These are phyloP conservation scores for Ophiocordyceps robertsii DNA, from an alignment of 2,329 filamentous ascomycete species.

Conservation along the genomic window DNA sequence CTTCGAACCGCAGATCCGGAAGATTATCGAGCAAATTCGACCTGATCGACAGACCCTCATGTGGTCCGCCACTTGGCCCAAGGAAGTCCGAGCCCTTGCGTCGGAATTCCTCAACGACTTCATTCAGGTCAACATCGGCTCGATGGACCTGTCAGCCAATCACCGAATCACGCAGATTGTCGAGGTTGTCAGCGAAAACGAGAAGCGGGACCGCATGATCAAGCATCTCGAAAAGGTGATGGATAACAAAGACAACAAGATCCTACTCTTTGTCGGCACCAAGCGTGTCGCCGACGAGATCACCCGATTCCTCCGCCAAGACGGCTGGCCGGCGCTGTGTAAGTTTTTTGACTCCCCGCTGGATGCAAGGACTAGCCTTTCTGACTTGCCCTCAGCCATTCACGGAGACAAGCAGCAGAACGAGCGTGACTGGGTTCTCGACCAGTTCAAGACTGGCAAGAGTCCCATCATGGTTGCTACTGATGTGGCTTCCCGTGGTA, in stretches of 20 bases:
- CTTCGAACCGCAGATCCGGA: slow-evolving; percentile 98
- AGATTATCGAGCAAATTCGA: slow-evolving; percentile 95
- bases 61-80: slow-evolving; percentile 99
- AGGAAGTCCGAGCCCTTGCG: slow-evolving; percentile 89
- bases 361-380: background rate
- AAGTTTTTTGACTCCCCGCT: slow-evolving; percentile 22
- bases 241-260: slow-evolving; percentile 92
- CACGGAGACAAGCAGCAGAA: slow-evolving; percentile 99
- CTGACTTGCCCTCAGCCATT: slow-evolving; percentile 51
- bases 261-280: slow-evolving; percentile 83
- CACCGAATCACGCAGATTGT: slow-evolving; percentile 97
- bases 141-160: slow-evolving; percentile 90
- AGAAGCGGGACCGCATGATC: slow-evolving; percentile 96
- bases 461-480: slow-evolving; percentile 99
- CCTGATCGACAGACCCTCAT: slow-evolving; percentile 98
- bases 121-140: slow-evolving; percentile 98
- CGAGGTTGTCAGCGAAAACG: slow-evolving; percentile 88
- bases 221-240: slow-evolving; percentile 97
- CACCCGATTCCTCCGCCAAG: slow-evolving; percentile 90
- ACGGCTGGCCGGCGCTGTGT: slow-evolving; percentile 96
- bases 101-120: slow-evolving; percentile 87
- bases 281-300: slow-evolving; percentile 98
- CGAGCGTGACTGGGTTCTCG: slow-evolving; percentile 98
- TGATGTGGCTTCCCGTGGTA: slow-evolving; percentile 99
- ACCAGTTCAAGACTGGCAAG: slow-evolving; percentile 99